phyloP scores from a whole-genome alignment of 2,329 filamentous ascomycete genomes.

The Talaromyces amestolkiae region DNA sequence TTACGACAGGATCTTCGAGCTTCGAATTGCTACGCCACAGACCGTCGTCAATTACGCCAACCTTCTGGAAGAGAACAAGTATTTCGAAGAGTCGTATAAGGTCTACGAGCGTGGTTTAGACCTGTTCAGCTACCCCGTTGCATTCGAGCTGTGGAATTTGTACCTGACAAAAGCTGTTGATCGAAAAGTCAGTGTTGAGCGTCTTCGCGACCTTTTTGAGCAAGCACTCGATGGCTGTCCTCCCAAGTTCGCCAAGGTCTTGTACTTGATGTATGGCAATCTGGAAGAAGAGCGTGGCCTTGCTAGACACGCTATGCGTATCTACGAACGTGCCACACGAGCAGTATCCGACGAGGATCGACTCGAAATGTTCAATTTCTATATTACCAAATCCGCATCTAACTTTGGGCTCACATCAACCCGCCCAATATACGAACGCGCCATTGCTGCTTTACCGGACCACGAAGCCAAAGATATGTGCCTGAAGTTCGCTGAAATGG shows the following conservation, averaged over 20 bases:
- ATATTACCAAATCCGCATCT: conserved; percentile 96
- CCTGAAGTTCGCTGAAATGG: conserved; percentile 97
- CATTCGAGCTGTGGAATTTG: conserved; percentile 97
- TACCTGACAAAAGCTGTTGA: conserved; percentile 97
- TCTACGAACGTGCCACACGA: conserved; percentile 94
- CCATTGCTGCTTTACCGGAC: conserved; percentile 90
- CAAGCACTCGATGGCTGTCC: conserved; percentile 94
- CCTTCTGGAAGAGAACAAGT: conserved; percentile 87
- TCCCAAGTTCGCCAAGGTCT: conserved; percentile 89
- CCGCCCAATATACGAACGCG: conserved; percentile 90
- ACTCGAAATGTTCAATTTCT: conserved; percentile 98
- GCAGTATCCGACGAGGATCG: conserved; percentile 93
- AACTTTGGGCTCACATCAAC: conserved; percentile 97
- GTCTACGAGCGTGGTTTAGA: conserved; percentile 93
- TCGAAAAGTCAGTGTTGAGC: conserved; percentile 91
- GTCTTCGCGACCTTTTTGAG: conserved; percentile 91
- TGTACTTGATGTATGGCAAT: conserved; percentile 98
- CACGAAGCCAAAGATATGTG: conserved; percentile 95
- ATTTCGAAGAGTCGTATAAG: conserved; percentile 97
- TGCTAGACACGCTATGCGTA: conserved; percentile 95
- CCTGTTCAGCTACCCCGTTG: conserved; percentile 97
- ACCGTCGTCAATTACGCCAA: conserved; percentile 99
- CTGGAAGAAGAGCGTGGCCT: conserved; percentile 93
- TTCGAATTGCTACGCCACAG: conserved; percentile 95
- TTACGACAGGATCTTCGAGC: conserved; percentile 96